Conservation (phyloP, 768 basidiomycete genomes). For the Rhodotorula kratochvilovae region DNA sequence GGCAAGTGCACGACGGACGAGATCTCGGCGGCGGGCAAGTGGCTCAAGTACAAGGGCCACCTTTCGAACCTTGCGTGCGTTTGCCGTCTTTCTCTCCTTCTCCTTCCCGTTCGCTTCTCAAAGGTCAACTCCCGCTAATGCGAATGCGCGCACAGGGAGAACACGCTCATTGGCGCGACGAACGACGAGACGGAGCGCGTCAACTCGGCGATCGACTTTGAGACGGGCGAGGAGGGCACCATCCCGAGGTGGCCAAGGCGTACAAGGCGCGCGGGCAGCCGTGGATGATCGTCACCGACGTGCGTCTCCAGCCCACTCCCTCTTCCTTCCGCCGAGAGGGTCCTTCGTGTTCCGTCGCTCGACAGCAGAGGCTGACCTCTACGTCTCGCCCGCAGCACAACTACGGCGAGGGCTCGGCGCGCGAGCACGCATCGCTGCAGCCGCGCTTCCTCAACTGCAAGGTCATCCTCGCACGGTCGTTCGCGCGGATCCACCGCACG, state of each 20-base stretch:
- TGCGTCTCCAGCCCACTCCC: conserved; percentile 38
- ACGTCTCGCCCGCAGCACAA: conserved; percentile 52
- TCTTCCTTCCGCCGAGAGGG: too few relatives aligned
- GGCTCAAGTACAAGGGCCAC: conserved; percentile 90
- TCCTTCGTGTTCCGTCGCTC: too few relatives aligned
- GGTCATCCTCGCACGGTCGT: conserved; percentile 61
- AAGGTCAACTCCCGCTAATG: too few relatives aligned
- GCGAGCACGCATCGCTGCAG: conserved; percentile 95
- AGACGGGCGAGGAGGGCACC: conserved; percentile 62
- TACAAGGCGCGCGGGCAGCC: conserved; percentile 77
- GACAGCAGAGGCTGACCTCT: background rate
- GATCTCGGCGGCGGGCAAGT: conserved; percentile 95
- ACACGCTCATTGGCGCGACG: conserved; percentile 41
- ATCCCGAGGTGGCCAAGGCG: conserved; percentile 82
- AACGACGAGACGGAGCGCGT: conserved; percentile 94
- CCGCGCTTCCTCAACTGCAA: conserved; percentile 59
- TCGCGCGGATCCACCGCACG: conserved; percentile 84
- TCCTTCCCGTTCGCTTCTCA: background rate
- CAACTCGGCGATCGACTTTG: conserved; percentile 79
- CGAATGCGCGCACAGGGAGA: conserved; percentile 20
- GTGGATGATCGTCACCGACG: conserved; percentile 90
- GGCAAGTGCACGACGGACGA: conserved; percentile 99
- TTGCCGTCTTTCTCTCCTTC: background rate
- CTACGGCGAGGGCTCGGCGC: conserved; percentile 94
- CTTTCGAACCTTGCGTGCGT: conserved; percentile 37